A percentile compares a stretch with the other conserved stretches of the same genome.
Evolutionary conservation across 495 filamentous ascomycete genomes (phyloP).

Genomic region (Penicillium robsamsonii): DNA sequence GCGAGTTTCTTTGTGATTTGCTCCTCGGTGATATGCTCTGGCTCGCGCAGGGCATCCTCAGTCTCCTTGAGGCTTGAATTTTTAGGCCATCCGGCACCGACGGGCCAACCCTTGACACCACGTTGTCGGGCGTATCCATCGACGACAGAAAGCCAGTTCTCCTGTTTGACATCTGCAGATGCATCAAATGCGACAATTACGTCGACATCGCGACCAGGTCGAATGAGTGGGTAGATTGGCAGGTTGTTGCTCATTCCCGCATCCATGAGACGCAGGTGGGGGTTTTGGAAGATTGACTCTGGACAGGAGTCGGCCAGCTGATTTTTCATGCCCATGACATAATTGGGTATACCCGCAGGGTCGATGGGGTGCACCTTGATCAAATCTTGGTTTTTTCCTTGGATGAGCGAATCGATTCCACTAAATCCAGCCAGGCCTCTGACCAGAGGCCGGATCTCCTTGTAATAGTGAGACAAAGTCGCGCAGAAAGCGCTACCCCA

Average conservation of each 20-base stretch:
- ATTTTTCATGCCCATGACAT: conserved; percentile 72
- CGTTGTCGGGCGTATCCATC: conserved; percentile 90
- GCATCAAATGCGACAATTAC: conserved; percentile 89
- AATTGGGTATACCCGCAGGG: conserved; percentile 86
- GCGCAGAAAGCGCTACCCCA: conserved; percentile 97
- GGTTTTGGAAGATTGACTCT: conserved; percentile 62
- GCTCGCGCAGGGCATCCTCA: conserved; percentile 62
- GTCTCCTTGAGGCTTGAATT: conserved; percentile 51
- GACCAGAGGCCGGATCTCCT: conserved; percentile 79
- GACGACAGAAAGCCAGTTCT: conserved; percentile 90
- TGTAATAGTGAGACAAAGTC: conserved; percentile 92
- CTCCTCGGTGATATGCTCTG: conserved; percentile 57
- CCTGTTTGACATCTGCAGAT: conserved; percentile 76
- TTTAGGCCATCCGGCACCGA: conserved; percentile 88
- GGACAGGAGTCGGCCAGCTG: conserved; percentile 72
- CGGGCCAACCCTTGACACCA: conserved; percentile 87
- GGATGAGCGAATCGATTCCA: conserved; percentile 82
- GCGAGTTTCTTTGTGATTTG: conserved; percentile 63
- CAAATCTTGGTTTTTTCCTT: conserved; percentile 74
- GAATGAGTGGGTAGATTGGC: conserved; percentile 88
- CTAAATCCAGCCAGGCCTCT: conserved; percentile 69
- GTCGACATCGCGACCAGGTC: conserved; percentile 83
- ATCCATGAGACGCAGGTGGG: conserved; percentile 87
- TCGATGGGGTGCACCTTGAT: conserved; percentile 90
- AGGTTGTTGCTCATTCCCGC: conserved; percentile 98